phyloP scores from a whole-genome alignment of 2,329 filamentous ascomycete species.

The Chalaropsis thielavioides region DNA sequence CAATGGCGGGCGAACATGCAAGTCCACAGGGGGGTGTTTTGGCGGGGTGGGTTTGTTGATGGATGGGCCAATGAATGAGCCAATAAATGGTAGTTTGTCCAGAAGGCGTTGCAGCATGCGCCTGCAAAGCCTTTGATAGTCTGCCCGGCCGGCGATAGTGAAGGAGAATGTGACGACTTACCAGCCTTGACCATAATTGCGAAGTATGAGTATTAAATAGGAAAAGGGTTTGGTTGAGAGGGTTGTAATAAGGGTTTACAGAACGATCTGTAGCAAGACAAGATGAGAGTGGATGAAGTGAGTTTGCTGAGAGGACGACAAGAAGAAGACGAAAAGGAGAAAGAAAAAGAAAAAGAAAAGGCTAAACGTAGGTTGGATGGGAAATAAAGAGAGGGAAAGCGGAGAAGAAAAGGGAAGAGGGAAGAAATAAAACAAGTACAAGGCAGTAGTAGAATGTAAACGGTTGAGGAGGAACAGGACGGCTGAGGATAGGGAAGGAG shows the following conservation, averaged over 20 bases:
- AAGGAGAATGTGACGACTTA: conserved; percentile 25
- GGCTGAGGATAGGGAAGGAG: conserved; percentile 10
- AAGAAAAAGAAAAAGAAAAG: conserved; percentile 5
- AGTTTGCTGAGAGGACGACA: conserved; percentile 3
- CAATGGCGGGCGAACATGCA: background rate
- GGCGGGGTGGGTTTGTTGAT: background rate
- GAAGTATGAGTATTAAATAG: conserved; percentile 19
- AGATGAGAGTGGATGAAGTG: background rate
- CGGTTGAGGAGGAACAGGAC: conserved; percentile 8
- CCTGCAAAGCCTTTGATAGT: background rate
- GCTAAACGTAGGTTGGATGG: conserved; percentile 13
- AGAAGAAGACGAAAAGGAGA: background rate
- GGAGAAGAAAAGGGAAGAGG: conserved; percentile 2
- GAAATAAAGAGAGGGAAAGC: background rate
- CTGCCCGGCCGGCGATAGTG: background rate
- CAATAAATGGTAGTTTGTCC: background rate
- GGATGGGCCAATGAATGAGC: background rate
- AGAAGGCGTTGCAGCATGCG: background rate
- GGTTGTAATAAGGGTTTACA: background rate
- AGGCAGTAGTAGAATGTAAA: background rate
- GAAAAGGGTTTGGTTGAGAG: conserved; percentile 7
- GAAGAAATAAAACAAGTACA: conserved; percentile 7
- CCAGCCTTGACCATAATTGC: conserved; percentile 46
- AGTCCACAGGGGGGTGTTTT: background rate
- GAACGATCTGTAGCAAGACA: background rate